Evolutionary conservation across 208 protist species (phyloP), one percentile per base, ranked within the genome.

Genomic region (Trypanosomatidae sp.): DNA sequence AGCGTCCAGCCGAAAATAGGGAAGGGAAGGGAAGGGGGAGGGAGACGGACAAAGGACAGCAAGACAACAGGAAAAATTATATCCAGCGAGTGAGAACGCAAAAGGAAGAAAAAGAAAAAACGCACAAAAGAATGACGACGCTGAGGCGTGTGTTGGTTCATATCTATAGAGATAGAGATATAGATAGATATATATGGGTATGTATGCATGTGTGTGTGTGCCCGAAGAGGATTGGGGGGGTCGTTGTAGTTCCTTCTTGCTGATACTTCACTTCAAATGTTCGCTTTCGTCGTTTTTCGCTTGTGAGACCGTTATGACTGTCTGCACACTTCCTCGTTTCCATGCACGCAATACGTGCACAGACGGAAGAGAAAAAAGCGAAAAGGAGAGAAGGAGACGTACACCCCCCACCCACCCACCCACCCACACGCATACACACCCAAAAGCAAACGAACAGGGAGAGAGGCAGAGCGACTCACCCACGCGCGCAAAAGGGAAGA

Each of bases 381-480:
- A n/a, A 55, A 55, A 55, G 0, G 50, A 55, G 22, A 25, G 50
- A 22, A 55, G 50, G 50, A 55, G 22, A 55, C 50, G 50, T 55
- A 55, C 50, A 22, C 13, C 50, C 2, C 50, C 17, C 49, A 1
- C 49, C 17, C 49, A 55, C 49, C 1, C 50, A 62, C 62, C 30
- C 36, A 39, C 36, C 36, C 36, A 39, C 36, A 39, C 36, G 36
- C 36, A 39, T 39, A 39, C 36, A 39, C 5, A 19, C 62, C 43
- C 17, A 46, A 36, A 39, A 72, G 50, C 9, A 78, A 39, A 73
- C 39, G 55, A 28, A 72, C n/a, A 47, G 36, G 53, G 62, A 52
- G 46, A 66, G 25, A 47, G 50, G 22, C 13, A 55, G 17, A 55
- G 17, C 17, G 50, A 55, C 22, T 15, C 17, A 55, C 50, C 50